A percentile compares a stretch with the other conserved stretches of the same genome.
phyloP scores from a whole-genome alignment of 306 rosid genomes.

The Trifolium dubium region DNA sequence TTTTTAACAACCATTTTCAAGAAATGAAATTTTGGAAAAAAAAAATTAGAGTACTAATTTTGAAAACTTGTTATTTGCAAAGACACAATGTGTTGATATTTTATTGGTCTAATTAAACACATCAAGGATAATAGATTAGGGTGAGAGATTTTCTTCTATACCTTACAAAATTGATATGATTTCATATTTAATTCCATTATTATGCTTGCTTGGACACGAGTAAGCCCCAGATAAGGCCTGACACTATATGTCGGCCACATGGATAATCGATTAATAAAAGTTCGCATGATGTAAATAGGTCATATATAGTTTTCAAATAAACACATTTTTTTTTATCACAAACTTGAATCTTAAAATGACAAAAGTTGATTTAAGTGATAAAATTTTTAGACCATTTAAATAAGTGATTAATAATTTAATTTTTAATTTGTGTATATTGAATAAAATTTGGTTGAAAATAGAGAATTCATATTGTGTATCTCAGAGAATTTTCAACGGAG shows the following conservation, averaged over 20 bases:
- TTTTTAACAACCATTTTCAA: not conserved
- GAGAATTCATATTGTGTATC: no score
- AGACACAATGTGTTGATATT: not conserved
- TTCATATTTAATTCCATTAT: not conserved
- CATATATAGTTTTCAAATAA: not conserved
- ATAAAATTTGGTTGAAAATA: no score
- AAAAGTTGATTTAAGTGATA: no score
- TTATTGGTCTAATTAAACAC: not conserved
- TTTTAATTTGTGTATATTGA: no score
- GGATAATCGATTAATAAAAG: not conserved
- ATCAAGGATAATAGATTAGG: not conserved
- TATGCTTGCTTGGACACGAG: not conserved
- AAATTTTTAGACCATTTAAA: no score
- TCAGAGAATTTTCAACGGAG: no score
- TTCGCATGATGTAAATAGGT: not conserved
- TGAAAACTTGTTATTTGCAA: not conserved
- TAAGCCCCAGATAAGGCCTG: conserved; percentile 18
- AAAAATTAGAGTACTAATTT: no score
- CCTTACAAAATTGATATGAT: not conserved
- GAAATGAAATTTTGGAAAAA: no score
- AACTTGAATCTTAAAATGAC: no score
- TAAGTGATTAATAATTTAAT: no score
- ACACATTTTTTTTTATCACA: no score
- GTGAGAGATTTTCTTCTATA: not conserved
- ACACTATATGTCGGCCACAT: conserved; percentile 1